Evolutionary conservation across 495 filamentous ascomycete genomes (phyloP), one percentile per base, ranked within the genome.

Genomic region (Xylaria intraflava): DNA sequence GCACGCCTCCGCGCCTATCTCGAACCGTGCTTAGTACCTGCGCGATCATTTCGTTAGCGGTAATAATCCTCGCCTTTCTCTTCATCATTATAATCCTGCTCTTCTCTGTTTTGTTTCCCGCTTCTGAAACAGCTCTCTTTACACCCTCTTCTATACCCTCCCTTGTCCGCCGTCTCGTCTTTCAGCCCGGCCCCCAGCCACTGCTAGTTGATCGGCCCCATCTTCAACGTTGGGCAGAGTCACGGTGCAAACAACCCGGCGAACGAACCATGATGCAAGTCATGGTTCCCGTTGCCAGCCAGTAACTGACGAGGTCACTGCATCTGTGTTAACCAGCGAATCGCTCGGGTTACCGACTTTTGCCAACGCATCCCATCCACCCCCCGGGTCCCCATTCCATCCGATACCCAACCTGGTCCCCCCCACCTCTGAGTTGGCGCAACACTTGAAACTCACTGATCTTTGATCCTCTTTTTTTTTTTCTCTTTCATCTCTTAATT

Each of bases 351-450:
- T 33, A 63, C 35, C 47, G 49, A 45, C 53, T 39, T 60, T 48
- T 39, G 53, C 54, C 59, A 60, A 38, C 35, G 46, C 51, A 22
- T 24, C 49, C 49, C 16, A 20, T 40, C 19, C 60, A 60, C 52
- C 36, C 49, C 22, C 49, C 59, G 54, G 57, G 60, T 60, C n/a
- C 60, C 62, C 62, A 65, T 63, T 61, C 57, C 46, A 61, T 55
- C 58, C 62, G 58, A 64, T 60, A 62, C 59, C 61, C 56, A 64
- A 64, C 61, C 42, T 31, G 51, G 41, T 23, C 56, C 60, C 58
- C 58, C 56, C 60, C 44, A 62, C 49, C 54, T 49, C 49, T 60
- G 55, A 48, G 61, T 45, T 50, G 30, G 33, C 58, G 58, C 61
- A 56, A 50, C 29, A 30, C 58, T 58, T 49, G 49, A 43, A 55